Evolutionary conservation across 768 basidiomycete species (phyloP), one percentile per base, ranked within the genome.

Genomic region (Calocera viscosa): DNA sequence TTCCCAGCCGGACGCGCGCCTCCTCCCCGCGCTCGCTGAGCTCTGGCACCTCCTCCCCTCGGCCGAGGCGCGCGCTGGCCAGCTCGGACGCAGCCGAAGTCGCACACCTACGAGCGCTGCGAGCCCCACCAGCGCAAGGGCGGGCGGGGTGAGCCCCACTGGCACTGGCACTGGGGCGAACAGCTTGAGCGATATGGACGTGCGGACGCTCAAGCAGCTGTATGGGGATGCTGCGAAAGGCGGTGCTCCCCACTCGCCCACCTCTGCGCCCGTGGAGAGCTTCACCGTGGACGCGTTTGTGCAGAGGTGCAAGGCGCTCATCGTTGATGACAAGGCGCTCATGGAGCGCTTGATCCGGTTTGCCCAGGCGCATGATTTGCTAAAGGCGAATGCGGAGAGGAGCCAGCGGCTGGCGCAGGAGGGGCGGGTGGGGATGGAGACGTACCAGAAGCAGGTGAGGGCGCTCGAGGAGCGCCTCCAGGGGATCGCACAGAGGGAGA

Each of bases 371-470:
- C 89, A 94, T 68, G 93, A 95, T 70, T 73, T 94, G 70, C 81
- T 95, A 68, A 95, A 93, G 82, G 89, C 87, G 78, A 94, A 93
- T 73, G 91, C 92, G 22, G 91, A 92, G 72, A 81, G 91, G 63
- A 93, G 91, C 24, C 89, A 94, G 80, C 92, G 91, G 76, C 81
- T 95, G 32, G 90, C 91, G 2, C 86, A 88, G 74, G 93, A 94
- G 64, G 89, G 88, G 41, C 86, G 84, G 68, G 75, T 73, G 22
- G 90, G 88, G 28, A 77, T 96, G 43, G 91, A 92, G 79, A 92
- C 88, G 19, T 95, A 96, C 73, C 90, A 95, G 79, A 88, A 86
- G 76, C 92, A 95, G 73, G 87, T 94, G 2, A 81, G 82, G 72
- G 83, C 81, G 26, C 79, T 95, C 67, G 91, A 94, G 72, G 89